Percentiles rank a stretch among this genome's conserved stretches.
These are phyloP conservation scores for Nymphaea thermarum DNA, from an alignment of 164 flowering plant species.

Conservation along the genomic window DNA sequence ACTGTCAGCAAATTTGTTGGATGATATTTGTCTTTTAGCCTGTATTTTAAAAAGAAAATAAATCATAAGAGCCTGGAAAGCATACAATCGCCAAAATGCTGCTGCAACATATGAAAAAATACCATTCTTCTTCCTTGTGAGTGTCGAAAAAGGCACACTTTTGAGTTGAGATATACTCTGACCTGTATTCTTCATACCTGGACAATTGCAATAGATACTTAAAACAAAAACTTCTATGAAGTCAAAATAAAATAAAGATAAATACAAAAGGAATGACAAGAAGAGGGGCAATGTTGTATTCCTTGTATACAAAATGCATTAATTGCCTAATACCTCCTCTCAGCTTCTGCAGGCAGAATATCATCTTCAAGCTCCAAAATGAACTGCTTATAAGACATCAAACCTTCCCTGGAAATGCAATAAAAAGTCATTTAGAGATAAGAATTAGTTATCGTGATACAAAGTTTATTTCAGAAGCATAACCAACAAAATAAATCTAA, in stretches of 20 bases:
- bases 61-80: not conserved
- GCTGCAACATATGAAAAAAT: conserved; percentile 1
- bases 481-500: too few relatives aligned
- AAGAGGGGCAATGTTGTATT: not conserved
- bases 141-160: conserved; percentile 78
- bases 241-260: not conserved
- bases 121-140: conserved; percentile 98
- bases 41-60: conserved; percentile 11
- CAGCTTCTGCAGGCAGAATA: conserved; percentile 94
- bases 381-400: conserved; percentile 98
- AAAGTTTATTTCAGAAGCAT: too few relatives aligned
- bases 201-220: not conserved
- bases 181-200: conserved; percentile 90
- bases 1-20: conserved; percentile 80
- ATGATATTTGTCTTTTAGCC: conserved; percentile 95
- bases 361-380: conserved; percentile 99
- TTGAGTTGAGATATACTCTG: conserved; percentile 93
- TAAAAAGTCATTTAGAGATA: too few relatives aligned
- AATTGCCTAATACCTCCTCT: conserved; percentile 52
- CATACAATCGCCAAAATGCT: not conserved
- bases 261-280: not conserved
- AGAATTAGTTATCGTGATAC: too few relatives aligned
- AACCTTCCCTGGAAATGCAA: conserved; percentile 63
- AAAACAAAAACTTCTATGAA: not conserved
- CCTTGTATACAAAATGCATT: not conserved